Evolutionary conservation across 2,329 filamentous ascomycete genomes (phyloP).

Genomic region (Hymenoscyphus infarciens): DNA sequence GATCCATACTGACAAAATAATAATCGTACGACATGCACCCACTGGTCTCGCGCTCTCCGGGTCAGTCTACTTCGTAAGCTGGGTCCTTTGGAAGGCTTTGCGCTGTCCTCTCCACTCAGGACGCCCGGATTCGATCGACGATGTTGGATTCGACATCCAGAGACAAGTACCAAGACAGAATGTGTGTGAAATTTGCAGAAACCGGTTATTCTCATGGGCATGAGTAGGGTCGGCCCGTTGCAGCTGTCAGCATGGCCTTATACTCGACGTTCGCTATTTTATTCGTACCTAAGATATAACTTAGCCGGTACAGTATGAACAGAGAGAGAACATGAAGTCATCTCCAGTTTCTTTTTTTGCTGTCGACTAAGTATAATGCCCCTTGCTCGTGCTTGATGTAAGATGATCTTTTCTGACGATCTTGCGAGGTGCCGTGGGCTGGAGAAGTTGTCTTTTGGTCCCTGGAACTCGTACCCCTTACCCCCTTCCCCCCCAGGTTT

Average conservation of each 20-base stretch:
- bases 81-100: background rate
- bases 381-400: background rate
- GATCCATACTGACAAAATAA: background rate
- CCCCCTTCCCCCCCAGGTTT: background rate
- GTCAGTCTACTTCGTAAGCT: background rate
- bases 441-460: background rate
- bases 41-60: background rate
- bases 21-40: background rate
- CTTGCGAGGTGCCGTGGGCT: background rate
- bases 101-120: too few relatives aligned
- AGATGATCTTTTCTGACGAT: constrained; percentile 3
- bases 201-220: constrained; percentile 1
- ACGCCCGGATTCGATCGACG: background rate
- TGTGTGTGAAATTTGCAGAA: background rate
- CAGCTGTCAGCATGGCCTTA: background rate
- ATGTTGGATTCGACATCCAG: background rate
- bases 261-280: background rate
- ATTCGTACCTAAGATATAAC: background rate
- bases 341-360: background rate
- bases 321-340: background rate
- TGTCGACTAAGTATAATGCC: background rate
- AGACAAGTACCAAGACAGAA: background rate
- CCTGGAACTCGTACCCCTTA: background rate
- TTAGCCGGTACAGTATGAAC: background rate
- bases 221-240: background rate